phyloP scores from a whole-genome alignment of 495 filamentous ascomycete genomes.

The Lasiosphaeria ovina region DNA sequence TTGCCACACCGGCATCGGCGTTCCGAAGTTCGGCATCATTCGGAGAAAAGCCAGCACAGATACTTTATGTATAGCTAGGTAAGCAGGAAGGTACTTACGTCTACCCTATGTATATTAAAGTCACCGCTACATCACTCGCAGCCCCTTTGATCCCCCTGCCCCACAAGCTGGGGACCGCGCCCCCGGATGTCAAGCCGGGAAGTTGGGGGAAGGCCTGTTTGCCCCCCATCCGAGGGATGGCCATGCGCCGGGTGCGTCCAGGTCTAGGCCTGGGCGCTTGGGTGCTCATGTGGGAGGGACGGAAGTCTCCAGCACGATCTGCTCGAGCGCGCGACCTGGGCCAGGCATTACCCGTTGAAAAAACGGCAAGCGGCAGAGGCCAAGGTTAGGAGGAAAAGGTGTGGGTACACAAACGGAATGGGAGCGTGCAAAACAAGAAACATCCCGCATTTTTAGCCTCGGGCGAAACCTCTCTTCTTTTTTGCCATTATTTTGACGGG shows the following conservation, averaged over 20 bases:
- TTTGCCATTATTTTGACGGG: too few relatives aligned
- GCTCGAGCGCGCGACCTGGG: neutral
- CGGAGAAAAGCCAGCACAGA: too few relatives aligned
- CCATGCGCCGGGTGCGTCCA: neutral
- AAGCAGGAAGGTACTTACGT: too few relatives aligned
- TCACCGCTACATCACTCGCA: too few relatives aligned
- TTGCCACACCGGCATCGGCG: neutral
- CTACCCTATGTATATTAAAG: too few relatives aligned
- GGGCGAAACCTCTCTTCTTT: too few relatives aligned
- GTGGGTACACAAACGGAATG: neutral
- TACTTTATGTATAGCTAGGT: too few relatives aligned
- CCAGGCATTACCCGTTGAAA: neutral
- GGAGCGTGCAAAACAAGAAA: neutral
- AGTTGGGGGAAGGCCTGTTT: neutral
- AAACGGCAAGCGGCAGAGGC: neutral
- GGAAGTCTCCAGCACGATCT: neutral
- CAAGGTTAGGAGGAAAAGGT: neutral
- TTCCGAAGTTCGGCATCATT: neutral
- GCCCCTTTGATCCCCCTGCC: too few relatives aligned
- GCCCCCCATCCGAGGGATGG: neutral
- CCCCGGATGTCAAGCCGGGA: conserved; percentile 5
- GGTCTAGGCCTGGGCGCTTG: neutral
- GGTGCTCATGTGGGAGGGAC: neutral
- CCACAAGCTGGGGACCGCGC: too few relatives aligned
- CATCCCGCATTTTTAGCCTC: neutral